Evolutionary conservation across 2,329 filamentous ascomycete species (phyloP).

Genomic region (Calonectria honghensis): DNA sequence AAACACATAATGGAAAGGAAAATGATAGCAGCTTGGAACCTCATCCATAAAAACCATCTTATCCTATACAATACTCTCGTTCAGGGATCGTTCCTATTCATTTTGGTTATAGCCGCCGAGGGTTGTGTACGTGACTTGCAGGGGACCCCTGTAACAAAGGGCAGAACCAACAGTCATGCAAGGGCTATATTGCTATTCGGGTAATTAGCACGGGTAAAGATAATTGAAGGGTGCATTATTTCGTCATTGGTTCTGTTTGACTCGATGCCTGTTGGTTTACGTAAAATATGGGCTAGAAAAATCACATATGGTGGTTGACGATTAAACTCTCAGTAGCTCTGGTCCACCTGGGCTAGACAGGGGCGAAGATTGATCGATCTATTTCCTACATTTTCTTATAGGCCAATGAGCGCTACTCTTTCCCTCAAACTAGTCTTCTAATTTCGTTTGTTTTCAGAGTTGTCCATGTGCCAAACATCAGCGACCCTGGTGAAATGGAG

Average conservation of each 20-base stretch:
- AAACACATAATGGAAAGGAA: background rate
- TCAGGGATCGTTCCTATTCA: background rate
- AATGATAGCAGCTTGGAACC: background rate
- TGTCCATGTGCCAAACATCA: background rate
- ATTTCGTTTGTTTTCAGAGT: background rate
- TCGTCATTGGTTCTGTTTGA: background rate
- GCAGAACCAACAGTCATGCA: background rate
- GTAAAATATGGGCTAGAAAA: background rate
- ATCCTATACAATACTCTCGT: background rate
- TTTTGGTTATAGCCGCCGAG: background rate
- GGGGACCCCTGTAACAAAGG: background rate
- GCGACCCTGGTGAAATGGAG: background rate
- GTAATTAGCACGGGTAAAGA: background rate
- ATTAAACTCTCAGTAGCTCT: background rate
- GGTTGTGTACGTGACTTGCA: background rate
- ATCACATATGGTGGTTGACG: background rate
- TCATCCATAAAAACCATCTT: background rate
- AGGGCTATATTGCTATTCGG: background rate
- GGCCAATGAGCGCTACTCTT: background rate
- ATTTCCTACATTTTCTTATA: background rate
- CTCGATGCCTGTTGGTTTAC: no score
- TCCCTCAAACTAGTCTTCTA: background rate
- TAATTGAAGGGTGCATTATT: background rate
- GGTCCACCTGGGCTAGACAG: background rate
- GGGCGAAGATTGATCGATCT: background rate